Evolutionary conservation across 2,329 filamentous ascomycete species (phyloP).

Genomic region (Tolypocladium album): DNA sequence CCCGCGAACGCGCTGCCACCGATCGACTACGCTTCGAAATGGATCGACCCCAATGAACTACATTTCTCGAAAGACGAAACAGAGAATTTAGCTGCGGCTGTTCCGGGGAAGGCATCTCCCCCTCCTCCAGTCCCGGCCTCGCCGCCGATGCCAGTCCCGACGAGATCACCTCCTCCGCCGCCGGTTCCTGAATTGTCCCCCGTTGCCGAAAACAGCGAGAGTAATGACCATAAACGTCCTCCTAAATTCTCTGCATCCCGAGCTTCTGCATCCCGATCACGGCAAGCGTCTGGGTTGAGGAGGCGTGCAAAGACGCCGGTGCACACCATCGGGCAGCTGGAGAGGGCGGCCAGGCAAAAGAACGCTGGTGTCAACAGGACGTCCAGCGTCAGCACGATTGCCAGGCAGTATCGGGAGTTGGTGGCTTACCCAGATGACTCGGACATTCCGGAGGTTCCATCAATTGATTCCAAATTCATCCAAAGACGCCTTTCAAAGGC

Average conservation of each 20-base stretch:
- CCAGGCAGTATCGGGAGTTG: slow-evolving; percentile 38
- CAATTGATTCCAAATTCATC: slow-evolving; percentile 10
- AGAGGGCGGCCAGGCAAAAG: slow-evolving; percentile 17
- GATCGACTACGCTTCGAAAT: neutral
- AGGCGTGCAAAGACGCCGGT: slow-evolving; percentile 42
- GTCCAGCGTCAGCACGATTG: slow-evolving; percentile 35
- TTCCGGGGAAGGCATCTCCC: neutral
- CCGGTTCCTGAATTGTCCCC: slow-evolving; percentile 16
- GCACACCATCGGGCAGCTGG: slow-evolving; percentile 37
- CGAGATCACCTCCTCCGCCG: slow-evolving; percentile 1
- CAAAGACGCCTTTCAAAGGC: neutral
- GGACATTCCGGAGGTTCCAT: slow-evolving; percentile 14
- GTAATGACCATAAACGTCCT: neutral
- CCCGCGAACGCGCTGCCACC: slow-evolving; percentile 1
- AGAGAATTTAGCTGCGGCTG: neutral
- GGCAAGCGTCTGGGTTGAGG: slow-evolving; percentile 21
- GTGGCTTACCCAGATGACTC: slow-evolving; percentile 25
- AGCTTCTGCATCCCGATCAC: neutral
- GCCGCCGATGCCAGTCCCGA: neutral
- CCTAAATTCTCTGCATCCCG: neutral
- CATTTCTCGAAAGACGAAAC: too few relatives aligned
- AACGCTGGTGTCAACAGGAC: slow-evolving; percentile 18
- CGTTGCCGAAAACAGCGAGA: neutral
- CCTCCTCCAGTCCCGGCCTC: neutral
- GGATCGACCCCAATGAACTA: neutral